Evolutionary conservation across 108 stramenopile species (phyloP), one percentile per base, ranked within the genome.

Genomic region (Ochromonas danica): DNA sequence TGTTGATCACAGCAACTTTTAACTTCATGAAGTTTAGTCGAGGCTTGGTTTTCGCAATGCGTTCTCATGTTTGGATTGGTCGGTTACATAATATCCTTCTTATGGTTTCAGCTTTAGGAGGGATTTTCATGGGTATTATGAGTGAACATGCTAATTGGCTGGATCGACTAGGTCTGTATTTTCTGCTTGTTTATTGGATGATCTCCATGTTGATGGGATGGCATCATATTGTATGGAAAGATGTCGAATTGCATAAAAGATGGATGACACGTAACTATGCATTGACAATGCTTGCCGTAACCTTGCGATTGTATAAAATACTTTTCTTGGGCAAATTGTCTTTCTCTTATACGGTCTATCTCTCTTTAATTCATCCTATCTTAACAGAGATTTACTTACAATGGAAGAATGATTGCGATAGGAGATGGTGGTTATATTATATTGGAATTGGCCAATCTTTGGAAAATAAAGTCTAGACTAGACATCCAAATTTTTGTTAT

Each of bases 21-120:
- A 57, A 57, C 51, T 57, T 57, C 51, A 57, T 57, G 51, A 57
- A 57, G 51, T 57, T 57, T 22, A 57, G 51, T 57, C 51, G 51
- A 10, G 51, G 51, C 51, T 22, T 57, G 51, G 51, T 57, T 22
- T 57, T 57, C 51, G 51, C 10, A 10, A 57, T 57, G 17, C 51
- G 22, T 17, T 57, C 17, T 10, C 51, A 57, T 57, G 22, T 57
- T 57, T 57, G 51, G 51, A 22, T 57, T 22, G 51, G 51, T 57
- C 51, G 51, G 10, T 22, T 57, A 10, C 51, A 57, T 22, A 57
- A 57, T 57, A 22, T 57, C 17, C 10, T 22, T 10, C 22, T 57
- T 10, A 17, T 57, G 51, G 10, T 57, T 10, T 10, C 51, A 10
- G 22, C 51, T 22, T 17, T 57, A 17, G 51, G 17, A 10, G 51